Base-by-base conservation (phyloP, 768 basidiomycete species). In the Royoungia palumana region DNA sequence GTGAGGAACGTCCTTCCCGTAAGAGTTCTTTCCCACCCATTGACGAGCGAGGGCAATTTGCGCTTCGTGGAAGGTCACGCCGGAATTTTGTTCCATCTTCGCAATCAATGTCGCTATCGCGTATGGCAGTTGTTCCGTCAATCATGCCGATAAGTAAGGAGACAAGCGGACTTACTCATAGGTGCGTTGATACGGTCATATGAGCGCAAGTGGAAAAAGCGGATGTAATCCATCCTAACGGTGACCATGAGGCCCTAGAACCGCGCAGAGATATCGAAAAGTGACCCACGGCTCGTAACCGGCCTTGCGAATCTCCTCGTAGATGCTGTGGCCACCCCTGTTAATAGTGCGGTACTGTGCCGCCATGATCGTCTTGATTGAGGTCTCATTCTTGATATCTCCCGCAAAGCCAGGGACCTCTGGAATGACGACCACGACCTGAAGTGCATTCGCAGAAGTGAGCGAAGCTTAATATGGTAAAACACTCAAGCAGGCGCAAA, bases 161-260 rank as follows among this genome's bases (percentile, higher is more conserved):
- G 30, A n/a, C 12, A 20, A 27, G 6, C 25, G 13, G 6, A 64
- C 78, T 60, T 51, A 83, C 84, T 69, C 53, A 72, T 65, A 2
- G 89, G 87, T 0, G 85, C 84, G 60, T 93, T 94, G 61, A 94
- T 89, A 21, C 94, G 76, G 62, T 97, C 94, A 63, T 94, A 99
- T 1, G 85, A 74, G 25, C 96, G 80, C 21, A 99, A 76, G 69
- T 98, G 93, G 72, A 89, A 97, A 76, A 96, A 92, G 11, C 85
- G 79, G 57, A 96, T 88, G 63, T 87, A 94, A 49, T 94, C 84
- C 70, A 73, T 59, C n/a, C 90, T 91, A 53, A 40, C 14, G 35
- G 44, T 17, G 28, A 40, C 30, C 14, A 20, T 47, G 50, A 45
- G 37, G 16, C 24, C 22, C 39, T 17, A 22, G 19, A 38, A 34